Percentiles rank a stretch among this genome's conserved stretches.
Evolutionary conservation across 2,329 filamentous ascomycete genomes (phyloP).

Genomic region (Coniochaeta ligniaria): DNA sequence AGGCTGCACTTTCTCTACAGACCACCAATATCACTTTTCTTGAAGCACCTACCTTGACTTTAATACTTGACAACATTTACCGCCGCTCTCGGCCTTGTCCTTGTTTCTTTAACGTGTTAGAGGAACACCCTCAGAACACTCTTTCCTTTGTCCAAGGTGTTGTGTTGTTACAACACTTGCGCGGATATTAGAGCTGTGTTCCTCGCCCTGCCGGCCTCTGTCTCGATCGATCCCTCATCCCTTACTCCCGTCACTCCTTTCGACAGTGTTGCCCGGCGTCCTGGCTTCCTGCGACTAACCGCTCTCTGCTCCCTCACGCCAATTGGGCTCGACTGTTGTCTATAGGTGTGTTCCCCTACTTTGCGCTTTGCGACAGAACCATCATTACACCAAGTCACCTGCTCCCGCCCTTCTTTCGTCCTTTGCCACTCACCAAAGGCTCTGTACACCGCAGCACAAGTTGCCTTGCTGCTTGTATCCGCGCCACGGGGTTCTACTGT

Average conservation of each 20-base stretch:
- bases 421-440: not conserved
- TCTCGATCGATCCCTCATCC: not conserved
- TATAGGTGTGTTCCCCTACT: not conserved
- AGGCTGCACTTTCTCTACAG: not conserved
- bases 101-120: not conserved
- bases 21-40: not conserved
- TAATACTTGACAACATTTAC: not conserved
- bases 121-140: not conserved
- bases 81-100: not conserved
- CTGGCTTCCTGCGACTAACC: not conserved
- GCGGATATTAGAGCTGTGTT: not conserved
- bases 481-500: not conserved
- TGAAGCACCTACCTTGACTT: not conserved
- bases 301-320: not conserved
- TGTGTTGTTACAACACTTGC: not conserved
- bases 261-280: not conserved
- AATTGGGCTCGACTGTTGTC: not conserved
- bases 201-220: not conserved
- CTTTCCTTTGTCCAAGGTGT: not conserved
- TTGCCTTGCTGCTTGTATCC: not conserved
- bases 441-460: not conserved
- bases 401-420: not conserved
- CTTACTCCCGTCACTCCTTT: not conserved
- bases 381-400: not conserved
- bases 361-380: not conserved